Conservation (phyloP, 768 basidiomycete species). For the Calocybe gangraenosa region DNA sequence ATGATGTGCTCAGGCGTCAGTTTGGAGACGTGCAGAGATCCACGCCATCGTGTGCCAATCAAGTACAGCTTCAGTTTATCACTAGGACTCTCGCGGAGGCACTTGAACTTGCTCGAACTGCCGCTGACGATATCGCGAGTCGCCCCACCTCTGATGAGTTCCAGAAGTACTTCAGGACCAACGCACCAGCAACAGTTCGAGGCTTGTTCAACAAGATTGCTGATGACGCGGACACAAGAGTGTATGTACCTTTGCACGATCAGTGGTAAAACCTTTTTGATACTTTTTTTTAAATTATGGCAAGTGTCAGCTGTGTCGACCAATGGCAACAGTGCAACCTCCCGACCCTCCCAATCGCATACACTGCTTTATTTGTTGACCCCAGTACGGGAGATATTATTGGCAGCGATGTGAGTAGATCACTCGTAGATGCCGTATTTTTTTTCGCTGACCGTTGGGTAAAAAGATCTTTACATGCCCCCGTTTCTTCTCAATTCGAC, state of each 20-base stretch:
- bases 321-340: constrained; percentile 5
- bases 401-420: constrained; percentile 7
- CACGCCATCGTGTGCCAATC: constrained; percentile 1
- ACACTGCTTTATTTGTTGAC: constrained; percentile 3
- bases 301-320: constrained; percentile 8
- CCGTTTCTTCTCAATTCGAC: constrained; percentile 6
- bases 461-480: constrained; percentile 7
- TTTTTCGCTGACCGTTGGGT: neutral
- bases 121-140: constrained; percentile 6
- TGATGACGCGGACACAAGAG: constrained; percentile 1
- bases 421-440: neutral
- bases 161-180: constrained; percentile 4
- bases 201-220: constrained; percentile 7
- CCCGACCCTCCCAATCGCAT: no score
- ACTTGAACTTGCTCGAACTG: constrained; percentile 4
- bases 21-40: neutral
- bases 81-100: constrained; percentile 2
- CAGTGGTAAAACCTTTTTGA: no score
- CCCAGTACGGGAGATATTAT: neutral
- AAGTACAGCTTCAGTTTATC: neutral
- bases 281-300: no score
- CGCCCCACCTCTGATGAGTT: constrained; percentile 7
- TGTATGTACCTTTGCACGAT: no score
- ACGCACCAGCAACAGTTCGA: constrained; percentile 2
- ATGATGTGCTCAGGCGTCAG: constrained; percentile 7